These are phyloP conservation scores for Paracoccidioides lutzii DNA, from an alignment of 2,329 filamentous ascomycete genomes.

Conservation along the genomic window DNA sequence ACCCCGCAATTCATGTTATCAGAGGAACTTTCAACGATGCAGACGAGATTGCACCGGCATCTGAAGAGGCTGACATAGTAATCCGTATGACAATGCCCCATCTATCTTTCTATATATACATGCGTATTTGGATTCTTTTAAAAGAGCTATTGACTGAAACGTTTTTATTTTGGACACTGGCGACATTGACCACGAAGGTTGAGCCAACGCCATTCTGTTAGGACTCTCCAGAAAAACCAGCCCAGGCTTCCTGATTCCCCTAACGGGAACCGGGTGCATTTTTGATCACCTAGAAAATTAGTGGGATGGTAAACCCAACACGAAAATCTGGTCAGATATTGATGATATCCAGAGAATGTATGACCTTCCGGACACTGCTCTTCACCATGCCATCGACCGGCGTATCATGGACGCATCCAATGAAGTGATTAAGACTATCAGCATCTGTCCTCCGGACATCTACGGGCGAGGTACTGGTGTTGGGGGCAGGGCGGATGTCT, in stretches of 20 bases:
- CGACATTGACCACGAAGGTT: slow-evolving; percentile 7
- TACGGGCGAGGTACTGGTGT: slow-evolving; percentile 4
- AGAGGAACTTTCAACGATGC: slow-evolving; percentile 36
- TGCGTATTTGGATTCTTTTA: too few species aligned
- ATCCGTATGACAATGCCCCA: background rate
- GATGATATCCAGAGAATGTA: slow-evolving; percentile 2
- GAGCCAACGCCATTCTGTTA: slow-evolving; percentile 5
- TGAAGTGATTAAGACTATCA: slow-evolving; percentile 3
- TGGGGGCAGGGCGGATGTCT: slow-evolving; percentile 1
- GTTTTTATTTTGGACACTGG: slow-evolving; percentile 5
- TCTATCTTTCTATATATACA: too few species aligned
- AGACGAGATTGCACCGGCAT: slow-evolving; percentile 29
- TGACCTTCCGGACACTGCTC: slow-evolving; percentile 1
- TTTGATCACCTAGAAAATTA: background rate
- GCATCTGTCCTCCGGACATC: slow-evolving; percentile 6
- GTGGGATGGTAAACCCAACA: slow-evolving; percentile 4
- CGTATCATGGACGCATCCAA: slow-evolving; percentile 7
- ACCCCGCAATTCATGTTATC: slow-evolving; percentile 34
- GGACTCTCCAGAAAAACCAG: slow-evolving; percentile 4
- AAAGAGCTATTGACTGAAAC: background rate
- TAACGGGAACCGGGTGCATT: slow-evolving; percentile 4
- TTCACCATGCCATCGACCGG: slow-evolving; percentile 4
- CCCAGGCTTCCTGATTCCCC: slow-evolving; percentile 4
- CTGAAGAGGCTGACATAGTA: slow-evolving; percentile 35
- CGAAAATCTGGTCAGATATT: slow-evolving; percentile 6